Conservation (phyloP, 2,329 filamentous ascomycete genomes). For the Juglanconis juglandina region DNA sequence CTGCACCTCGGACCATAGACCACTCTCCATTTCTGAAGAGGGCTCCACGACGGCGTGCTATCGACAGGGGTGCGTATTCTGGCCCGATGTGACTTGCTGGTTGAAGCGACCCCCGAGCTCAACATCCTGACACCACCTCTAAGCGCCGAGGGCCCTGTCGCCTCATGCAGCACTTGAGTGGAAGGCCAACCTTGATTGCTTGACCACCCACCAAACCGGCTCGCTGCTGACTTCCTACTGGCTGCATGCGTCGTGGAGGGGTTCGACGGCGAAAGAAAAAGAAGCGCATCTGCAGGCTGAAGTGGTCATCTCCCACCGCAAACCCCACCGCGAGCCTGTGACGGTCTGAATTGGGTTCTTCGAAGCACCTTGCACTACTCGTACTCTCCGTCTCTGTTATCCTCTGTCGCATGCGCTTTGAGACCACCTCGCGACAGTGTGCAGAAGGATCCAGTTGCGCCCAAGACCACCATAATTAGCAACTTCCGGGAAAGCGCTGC, state of each 20-base stretch:
- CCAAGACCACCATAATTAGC: neutral
- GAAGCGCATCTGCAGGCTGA: conserved; percentile 36
- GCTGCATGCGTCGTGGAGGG: conserved; percentile 22
- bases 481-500: conserved; percentile 1
- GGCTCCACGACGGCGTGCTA: conserved; percentile 23
- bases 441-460: neutral
- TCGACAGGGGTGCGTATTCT: conserved; percentile 16
- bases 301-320: conserved; percentile 21
- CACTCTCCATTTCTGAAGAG: neutral
- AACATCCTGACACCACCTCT: conserved; percentile 34
- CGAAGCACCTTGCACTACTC: neutral
- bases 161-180: conserved; percentile 43
- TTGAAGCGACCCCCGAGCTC: conserved; percentile 32
- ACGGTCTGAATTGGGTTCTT: neutral
- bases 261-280: conserved; percentile 23
- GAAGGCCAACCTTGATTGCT: conserved; percentile 18
- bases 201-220: conserved; percentile 26
- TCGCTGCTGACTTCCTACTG: conserved; percentile 30
- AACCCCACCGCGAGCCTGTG: conserved; percentile 5
- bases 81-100: conserved; percentile 36
- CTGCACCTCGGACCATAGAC: too few relatives aligned
- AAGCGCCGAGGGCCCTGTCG: conserved; percentile 55
- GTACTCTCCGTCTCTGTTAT: neutral
- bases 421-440: neutral
- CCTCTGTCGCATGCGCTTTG: neutral